phyloP scores from a whole-genome alignment of 2,329 filamentous ascomycete species.

The Zarea fungicola region DNA sequence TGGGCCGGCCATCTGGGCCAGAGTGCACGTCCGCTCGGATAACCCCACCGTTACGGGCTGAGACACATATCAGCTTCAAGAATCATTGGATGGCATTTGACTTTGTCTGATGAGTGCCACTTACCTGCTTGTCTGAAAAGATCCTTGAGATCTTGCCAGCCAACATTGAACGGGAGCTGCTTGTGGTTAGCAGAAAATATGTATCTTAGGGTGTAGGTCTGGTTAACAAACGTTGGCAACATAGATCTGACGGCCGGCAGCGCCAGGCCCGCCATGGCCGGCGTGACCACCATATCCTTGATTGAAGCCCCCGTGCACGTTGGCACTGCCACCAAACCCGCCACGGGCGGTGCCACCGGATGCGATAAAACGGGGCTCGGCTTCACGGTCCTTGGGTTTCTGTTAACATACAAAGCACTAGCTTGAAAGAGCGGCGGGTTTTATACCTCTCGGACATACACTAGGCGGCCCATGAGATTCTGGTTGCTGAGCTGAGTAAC shows the following conservation, averaged over 20 bases:
- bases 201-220: slow-evolving; percentile 15
- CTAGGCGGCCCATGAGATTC: slow-evolving; percentile 95
- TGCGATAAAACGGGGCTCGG: slow-evolving; percentile 91
- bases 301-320: slow-evolving; percentile 48
- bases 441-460: slow-evolving; percentile 92
- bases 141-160: slow-evolving; percentile 99
- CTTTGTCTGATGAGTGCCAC: slow-evolving; percentile 32
- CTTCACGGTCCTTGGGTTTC: slow-evolving; percentile 76
- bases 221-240: slow-evolving; percentile 85
- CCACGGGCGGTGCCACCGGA: slow-evolving; percentile 59
- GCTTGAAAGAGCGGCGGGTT: neutral
- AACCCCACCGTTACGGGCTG: slow-evolving; percentile 64
- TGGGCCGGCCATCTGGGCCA: slow-evolving; percentile 85
- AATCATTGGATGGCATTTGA: neutral
- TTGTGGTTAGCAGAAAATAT: slow-evolving; percentile 5
- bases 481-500: slow-evolving; percentile 98
- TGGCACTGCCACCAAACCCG: slow-evolving; percentile 36
- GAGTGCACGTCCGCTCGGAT: slow-evolving; percentile 94
- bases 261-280: slow-evolving; percentile 44
- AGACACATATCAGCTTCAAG: slow-evolving; percentile 8
- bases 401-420: slow-evolving; percentile 11
- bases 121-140: slow-evolving; percentile 96
- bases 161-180: slow-evolving; percentile 93
- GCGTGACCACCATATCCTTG: slow-evolving; percentile 48
- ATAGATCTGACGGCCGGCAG: slow-evolving; percentile 85